These are phyloP conservation scores for Xylaria grammica DNA, from an alignment of 495 filamentous ascomycete genomes.

Conservation along the genomic window DNA sequence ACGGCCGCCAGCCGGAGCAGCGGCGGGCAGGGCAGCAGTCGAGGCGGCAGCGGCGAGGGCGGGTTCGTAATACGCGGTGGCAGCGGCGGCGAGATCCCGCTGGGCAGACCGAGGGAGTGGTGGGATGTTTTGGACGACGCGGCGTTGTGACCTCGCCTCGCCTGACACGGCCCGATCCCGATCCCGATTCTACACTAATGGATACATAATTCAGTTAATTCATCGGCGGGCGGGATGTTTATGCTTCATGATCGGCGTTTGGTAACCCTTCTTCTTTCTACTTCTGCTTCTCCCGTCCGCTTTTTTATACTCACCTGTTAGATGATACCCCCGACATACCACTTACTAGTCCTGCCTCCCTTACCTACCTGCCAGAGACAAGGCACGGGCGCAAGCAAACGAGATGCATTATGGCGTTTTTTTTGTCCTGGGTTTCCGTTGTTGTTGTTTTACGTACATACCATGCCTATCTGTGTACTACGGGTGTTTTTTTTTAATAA, in stretches of 20 bases:
- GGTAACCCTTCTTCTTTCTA: not conserved
- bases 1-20: not conserved
- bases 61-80: slow-evolving; percentile 1
- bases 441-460: too few relatives aligned
- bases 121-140: slow-evolving; percentile 44
- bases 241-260: not conserved
- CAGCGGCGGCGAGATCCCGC: slow-evolving; percentile 27
- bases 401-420: too few relatives aligned
- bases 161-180: too few relatives aligned
- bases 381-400: too few relatives aligned
- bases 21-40: not conserved
- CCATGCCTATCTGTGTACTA: too few relatives aligned
- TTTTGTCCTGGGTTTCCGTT: too few relatives aligned
- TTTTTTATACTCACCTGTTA: not conserved
- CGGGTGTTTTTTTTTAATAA: too few relatives aligned
- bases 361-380: too few relatives aligned
- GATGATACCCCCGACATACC: not conserved
- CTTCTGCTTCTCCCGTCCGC: not conserved
- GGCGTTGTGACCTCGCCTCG: not conserved
- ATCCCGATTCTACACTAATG: too few relatives aligned
- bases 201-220: too few relatives aligned
- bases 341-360: not conserved
- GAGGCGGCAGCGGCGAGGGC: not conserved
- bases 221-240: too few relatives aligned
- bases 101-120: slow-evolving; percentile 34